These are phyloP conservation scores for Brettanomyces anomalus DNA, from an alignment of 805 yeast species.

Conservation along the genomic window DNA sequence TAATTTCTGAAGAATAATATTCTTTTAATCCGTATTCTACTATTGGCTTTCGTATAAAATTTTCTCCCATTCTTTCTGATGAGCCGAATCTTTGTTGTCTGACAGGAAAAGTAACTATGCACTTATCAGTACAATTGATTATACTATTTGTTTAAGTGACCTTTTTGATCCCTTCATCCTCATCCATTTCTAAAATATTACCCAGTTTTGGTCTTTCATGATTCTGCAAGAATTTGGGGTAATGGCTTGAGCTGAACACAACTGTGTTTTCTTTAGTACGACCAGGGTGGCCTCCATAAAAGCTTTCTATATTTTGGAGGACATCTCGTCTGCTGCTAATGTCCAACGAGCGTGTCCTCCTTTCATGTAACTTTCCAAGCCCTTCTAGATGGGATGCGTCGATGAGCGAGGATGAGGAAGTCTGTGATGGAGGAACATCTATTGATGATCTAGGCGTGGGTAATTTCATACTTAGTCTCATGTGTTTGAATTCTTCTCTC, in stretches of 20 bases:
- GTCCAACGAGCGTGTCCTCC: slow-evolving; percentile 4
- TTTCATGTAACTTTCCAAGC: not conserved
- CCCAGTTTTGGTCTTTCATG: slow-evolving; percentile 1
- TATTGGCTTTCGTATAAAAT: too few species aligned
- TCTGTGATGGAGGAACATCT: slow-evolving; percentile 8
- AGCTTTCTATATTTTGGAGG: not conserved
- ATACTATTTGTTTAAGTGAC: too few species aligned
- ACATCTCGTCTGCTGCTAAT: slow-evolving; percentile 2
- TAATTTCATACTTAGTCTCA: slow-evolving; percentile 32
- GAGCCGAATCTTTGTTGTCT: too few species aligned
- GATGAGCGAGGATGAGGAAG: slow-evolving; percentile 7
- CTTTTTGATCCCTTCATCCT: not conserved
- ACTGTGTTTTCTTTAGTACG: not conserved
- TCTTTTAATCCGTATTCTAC: too few species aligned
- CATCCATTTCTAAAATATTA: slow-evolving; percentile 3
- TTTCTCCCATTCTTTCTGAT: too few species aligned
- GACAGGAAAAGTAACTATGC: too few species aligned
- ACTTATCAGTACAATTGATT: too few species aligned
- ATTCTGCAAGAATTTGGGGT: not conserved
- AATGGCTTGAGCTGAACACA: not conserved
- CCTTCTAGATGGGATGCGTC: not conserved
- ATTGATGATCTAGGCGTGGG: slow-evolving; percentile 21
- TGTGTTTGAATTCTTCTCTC: slow-evolving; percentile 31
- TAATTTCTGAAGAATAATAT: too few species aligned
- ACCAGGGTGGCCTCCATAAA: not conserved